Evolutionary conservation across 2,329 filamentous ascomycete genomes (phyloP), one percentile per base, ranked within the genome.

Genomic region (Phaeomoniella chlamydospora): DNA sequence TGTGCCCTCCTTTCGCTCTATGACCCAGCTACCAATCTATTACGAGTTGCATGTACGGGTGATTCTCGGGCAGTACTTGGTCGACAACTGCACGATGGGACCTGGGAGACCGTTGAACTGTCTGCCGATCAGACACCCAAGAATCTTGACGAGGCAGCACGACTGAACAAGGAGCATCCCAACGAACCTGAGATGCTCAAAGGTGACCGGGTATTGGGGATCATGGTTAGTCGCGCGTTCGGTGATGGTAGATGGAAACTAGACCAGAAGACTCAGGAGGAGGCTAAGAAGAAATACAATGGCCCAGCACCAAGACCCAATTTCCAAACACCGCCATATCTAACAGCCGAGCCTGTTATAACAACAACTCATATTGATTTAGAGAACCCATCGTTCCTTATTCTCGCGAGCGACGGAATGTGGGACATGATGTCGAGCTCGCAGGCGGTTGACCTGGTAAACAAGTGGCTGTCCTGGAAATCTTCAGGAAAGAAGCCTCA

Each of bases 221-320:
- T 71, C 2, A 64, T 74, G 29, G 65, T 80, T 1, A 74, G 76
- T 1, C 65, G 78, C 4, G 77, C 74, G 0, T 82, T 84, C 48
- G 79, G 79, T 12, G 77, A 83, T 49, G 64, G 68, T 35, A 64
- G 70, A 39, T 80, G 74, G 73, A 83, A 83, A 50, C 81, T 75
- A 73, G 51, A 68, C 3, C 48, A 65, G 11, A 59, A 66, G 2
- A 53, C 71, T 4, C 59, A 68, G 39, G 49, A 56, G 19, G 51
- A 59, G 2, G 54, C 65, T 13, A 58, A 62, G 42, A 47, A 52
- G 38, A 60, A 62, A 35, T 74, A 63, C 53, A 70, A 61, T 49
- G 70, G 67, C 16, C 44, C 52, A 11, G 41, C 37, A 32, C 62
- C 64, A 43, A 38, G 46, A 45, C 48, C 49, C 47, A 17, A 33